Percentiles rank a stretch among this genome's conserved stretches.
Conservation (phyloP, 1,139 yeast species). For the Lodderomyces oxycetoniae region DNA sequence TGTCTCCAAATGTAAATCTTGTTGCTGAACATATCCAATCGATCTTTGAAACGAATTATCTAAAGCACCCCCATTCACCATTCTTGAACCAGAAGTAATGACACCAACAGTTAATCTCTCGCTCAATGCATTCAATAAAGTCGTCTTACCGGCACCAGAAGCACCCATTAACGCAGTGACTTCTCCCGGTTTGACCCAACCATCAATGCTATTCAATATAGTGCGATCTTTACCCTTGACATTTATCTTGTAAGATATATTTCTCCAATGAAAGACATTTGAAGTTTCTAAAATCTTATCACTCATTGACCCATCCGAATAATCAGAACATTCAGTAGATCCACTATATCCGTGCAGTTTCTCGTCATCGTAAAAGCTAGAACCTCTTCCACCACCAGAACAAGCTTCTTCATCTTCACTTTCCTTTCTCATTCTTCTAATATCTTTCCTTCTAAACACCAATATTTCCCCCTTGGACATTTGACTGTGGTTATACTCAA, state of each 20-base stretch:
- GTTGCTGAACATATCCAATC: constrained; percentile 40
- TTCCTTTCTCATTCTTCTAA: constrained; percentile 6
- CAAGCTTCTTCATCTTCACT: constrained; percentile 12
- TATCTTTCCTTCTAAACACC: constrained; percentile 38
- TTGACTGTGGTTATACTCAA: constrained; percentile 68
- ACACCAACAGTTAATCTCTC: constrained; percentile 34
- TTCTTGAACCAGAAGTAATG: constrained; percentile 31
- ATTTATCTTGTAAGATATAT: constrained; percentile 67
- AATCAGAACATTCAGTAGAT: constrained; percentile 19
- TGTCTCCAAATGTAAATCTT: constrained; percentile 35
- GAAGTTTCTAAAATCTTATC: constrained; percentile 22
- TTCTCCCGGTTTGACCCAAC: constrained; percentile 46
- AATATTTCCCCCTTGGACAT: constrained; percentile 81
- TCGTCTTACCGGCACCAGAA: constrained; percentile 36
- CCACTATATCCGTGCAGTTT: constrained; percentile 13
- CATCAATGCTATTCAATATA: constrained; percentile 65
- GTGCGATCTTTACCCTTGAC: constrained; percentile 61
- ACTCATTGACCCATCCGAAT: constrained; percentile 19
- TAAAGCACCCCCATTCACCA: constrained; percentile 29
- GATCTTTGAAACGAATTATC: constrained; percentile 38
- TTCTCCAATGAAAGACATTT: constrained; percentile 63
- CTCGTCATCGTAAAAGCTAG: constrained; percentile 1
- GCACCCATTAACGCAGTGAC: constrained; percentile 31
- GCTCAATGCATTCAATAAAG: constrained; percentile 31
- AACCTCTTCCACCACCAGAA: constrained; percentile 7